Percentiles rank a stretch among this genome's conserved stretches.
Evolutionary conservation across 176 grass and related monocot genomes (phyloP).

Genomic region (Pontederia paniculata): DNA sequence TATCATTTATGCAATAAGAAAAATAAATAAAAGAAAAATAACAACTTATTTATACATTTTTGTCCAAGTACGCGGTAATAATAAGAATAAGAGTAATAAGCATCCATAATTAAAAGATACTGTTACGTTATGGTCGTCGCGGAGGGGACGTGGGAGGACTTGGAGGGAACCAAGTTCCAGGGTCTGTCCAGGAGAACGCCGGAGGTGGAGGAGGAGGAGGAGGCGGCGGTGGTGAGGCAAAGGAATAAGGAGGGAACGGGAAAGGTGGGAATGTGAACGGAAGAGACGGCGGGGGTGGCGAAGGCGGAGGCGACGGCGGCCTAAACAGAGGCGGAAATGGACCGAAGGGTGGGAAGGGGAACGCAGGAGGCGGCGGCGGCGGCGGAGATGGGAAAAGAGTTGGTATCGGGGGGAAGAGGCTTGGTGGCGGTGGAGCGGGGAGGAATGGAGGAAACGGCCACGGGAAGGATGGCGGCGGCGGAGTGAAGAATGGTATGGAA

Average conservation of each 20-base stretch:
- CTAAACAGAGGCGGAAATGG: constrained; percentile 10
- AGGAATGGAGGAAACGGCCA: constrained; percentile 50
- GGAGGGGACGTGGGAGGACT: constrained; percentile 20
- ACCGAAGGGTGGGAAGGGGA: constrained; percentile 24
- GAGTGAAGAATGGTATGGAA: constrained; percentile 19
- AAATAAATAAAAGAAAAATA: no score
- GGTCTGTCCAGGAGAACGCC: constrained; percentile 13
- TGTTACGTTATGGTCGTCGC: neutral
- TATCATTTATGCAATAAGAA: no score
- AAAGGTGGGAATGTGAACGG: constrained; percentile 36
- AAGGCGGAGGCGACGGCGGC: neutral
- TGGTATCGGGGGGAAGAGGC: constrained; percentile 38
- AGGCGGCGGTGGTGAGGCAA: constrained; percentile 13
- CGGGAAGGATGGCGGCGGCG: constrained; percentile 20
- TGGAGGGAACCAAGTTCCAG: constrained; percentile 17
- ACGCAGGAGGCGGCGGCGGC: constrained; percentile 19
- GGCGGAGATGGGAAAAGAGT: constrained; percentile 28
- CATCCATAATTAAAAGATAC: neutral
- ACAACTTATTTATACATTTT: no score
- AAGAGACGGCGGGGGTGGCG: constrained; percentile 15
- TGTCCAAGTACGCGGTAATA: neutral
- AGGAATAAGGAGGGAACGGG: constrained; percentile 8
- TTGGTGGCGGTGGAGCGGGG: constrained; percentile 36
- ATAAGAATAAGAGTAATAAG: neutral
- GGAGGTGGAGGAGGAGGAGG: constrained; percentile 34